Conservation (phyloP, 2,329 filamentous ascomycete species). For the Coleophoma cylindrospora region DNA sequence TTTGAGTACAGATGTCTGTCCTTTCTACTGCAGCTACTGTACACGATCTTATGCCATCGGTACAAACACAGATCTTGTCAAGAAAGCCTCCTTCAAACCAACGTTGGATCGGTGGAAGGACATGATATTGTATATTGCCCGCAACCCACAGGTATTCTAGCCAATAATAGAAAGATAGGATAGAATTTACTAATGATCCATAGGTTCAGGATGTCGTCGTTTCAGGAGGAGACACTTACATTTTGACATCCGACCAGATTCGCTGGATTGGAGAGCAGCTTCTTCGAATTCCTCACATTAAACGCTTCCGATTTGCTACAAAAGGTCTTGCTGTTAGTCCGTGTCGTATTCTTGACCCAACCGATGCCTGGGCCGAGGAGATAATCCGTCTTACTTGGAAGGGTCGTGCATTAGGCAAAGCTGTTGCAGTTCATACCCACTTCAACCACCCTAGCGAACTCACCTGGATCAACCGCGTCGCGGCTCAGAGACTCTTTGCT, state of each 20-base stretch:
- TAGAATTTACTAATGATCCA: too few species aligned
- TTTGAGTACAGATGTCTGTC: conserved; percentile 54
- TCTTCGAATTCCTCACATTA: conserved; percentile 51
- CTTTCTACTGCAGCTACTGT: conserved; percentile 58
- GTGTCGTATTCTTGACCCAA: conserved; percentile 44
- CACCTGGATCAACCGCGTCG: conserved; percentile 51
- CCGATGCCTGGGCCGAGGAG: conserved; percentile 47
- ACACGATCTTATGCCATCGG: conserved; percentile 57
- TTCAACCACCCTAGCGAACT: conserved; percentile 61
- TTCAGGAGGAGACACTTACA: conserved; percentile 59
- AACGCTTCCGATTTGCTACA: conserved; percentile 54
- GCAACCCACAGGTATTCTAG: conserved; percentile 25
- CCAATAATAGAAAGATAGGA: too few species aligned
- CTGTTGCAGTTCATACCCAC: conserved; percentile 59
- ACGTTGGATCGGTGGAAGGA: conserved; percentile 43
- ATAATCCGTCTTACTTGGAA: conserved; percentile 45
- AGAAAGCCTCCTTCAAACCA: conserved; percentile 37
- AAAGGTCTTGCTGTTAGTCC: conserved; percentile 58
- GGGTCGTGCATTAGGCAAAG: conserved; percentile 49
- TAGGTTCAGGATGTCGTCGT: conserved; percentile 47
- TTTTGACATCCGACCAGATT: conserved; percentile 47
- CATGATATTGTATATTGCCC: conserved; percentile 51
- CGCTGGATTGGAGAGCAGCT: conserved; percentile 48
- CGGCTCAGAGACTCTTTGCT: conserved; percentile 43
- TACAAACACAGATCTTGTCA: conserved; percentile 44